Conservation (phyloP, 2,329 filamentous ascomycete species). For the Aspergillus unguis region DNA sequence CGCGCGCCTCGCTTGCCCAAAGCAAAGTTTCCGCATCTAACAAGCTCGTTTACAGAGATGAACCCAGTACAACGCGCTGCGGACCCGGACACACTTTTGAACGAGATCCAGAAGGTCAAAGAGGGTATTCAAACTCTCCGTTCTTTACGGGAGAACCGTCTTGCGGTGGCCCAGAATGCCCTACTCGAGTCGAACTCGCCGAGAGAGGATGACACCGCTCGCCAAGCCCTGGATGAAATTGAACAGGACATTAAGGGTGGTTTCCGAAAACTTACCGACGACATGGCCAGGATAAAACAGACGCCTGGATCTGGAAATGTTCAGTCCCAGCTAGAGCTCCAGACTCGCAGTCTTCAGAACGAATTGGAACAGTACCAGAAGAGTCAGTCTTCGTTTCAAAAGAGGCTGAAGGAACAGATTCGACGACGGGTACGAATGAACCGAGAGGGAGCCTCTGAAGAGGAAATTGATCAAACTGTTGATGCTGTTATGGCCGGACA, state of each 20-base stretch:
- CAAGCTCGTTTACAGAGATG: constrained; percentile 39
- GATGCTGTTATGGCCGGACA: constrained; percentile 62
- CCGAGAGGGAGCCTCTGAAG: constrained; percentile 72
- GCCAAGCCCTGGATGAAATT: constrained; percentile 68
- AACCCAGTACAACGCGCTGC: constrained; percentile 31
- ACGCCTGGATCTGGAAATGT: constrained; percentile 75
- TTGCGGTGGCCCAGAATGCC: constrained; percentile 63
- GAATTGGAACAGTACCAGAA: constrained; percentile 80
- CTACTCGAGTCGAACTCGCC: constrained; percentile 73
- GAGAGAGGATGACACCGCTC: constrained; percentile 61
- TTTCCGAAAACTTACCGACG: constrained; percentile 75
- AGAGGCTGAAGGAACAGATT: constrained; percentile 77
- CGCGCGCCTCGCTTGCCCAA: constrained; percentile 3
- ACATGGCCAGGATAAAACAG: constrained; percentile 78
- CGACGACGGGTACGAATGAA: constrained; percentile 89
- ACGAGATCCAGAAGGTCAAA: constrained; percentile 80
- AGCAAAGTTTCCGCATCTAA: constrained; percentile 2
- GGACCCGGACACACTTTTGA: constrained; percentile 74
- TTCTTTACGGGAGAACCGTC: constrained; percentile 53
- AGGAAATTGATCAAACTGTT: constrained; percentile 73
- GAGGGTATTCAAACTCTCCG: constrained; percentile 69
- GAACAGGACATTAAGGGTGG: constrained; percentile 76
- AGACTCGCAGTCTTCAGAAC: constrained; percentile 74
- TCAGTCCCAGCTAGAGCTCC: constrained; percentile 72
- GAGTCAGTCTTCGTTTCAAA: constrained; percentile 75